Evolutionary conservation across 169 alveolate genomes (phyloP).

Genomic region (Eimeria nieschulzi): DNA sequence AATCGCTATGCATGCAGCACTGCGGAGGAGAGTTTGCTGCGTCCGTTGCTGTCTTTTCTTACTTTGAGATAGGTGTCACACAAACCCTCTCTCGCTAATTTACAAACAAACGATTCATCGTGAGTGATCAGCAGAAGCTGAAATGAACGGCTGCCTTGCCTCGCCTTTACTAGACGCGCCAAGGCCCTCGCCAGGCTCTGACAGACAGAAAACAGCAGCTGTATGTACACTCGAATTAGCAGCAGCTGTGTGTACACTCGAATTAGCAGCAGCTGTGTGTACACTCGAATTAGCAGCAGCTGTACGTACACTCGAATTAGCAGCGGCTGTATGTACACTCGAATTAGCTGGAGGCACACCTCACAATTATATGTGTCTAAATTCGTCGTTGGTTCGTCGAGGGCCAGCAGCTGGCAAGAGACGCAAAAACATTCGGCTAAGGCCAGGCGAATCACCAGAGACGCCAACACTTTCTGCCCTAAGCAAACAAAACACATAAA

Average conservation of each 20-base stretch:
- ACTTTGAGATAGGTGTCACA: constrained; percentile 74
- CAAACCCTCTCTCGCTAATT: constrained; percentile 70
- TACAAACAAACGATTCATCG: constrained; percentile 95
- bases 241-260: background rate
- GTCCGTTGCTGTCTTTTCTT: constrained; percentile 52
- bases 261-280: background rate
- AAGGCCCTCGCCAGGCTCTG: constrained; percentile 77
- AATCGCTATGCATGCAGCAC: background rate
- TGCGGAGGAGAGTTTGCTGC: background rate
- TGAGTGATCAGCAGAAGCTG: constrained; percentile 95
- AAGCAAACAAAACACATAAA: background rate
- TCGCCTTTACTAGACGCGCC: constrained; percentile 78
- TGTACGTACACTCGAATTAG: background rate
- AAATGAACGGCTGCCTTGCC: constrained; percentile 76
- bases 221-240: background rate
- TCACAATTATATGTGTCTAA: constrained; percentile 94
- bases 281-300: background rate
- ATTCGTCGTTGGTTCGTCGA: constrained; percentile 99
- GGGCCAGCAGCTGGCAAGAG: constrained; percentile 97
- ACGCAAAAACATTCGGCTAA: constrained; percentile 98
- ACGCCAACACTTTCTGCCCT: constrained; percentile 94
- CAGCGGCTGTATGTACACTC: background rate
- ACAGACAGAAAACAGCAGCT: background rate
- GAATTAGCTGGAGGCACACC: constrained; percentile 76
- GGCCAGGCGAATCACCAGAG: constrained; percentile 97